phyloP scores from a whole-genome alignment of 345 rosid genomes.

The Combretum micranthum region DNA sequence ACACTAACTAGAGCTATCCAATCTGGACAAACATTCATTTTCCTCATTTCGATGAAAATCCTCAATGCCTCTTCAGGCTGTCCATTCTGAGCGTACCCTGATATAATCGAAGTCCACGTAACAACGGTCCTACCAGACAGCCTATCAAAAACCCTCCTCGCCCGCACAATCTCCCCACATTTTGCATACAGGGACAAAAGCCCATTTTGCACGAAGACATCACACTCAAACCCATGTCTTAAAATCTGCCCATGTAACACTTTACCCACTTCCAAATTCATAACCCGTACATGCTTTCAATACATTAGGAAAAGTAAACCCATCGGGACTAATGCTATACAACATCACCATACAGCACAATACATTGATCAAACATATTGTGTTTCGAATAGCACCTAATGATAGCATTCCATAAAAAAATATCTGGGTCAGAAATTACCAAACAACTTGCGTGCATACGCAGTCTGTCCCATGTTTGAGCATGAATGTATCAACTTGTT shows the following conservation, averaged over 20 bases:
- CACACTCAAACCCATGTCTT: constrained; percentile 37
- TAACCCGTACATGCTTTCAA: constrained; percentile 12
- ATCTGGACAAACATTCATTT: constrained; percentile 9
- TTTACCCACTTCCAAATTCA: constrained; percentile 24
- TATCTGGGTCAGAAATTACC: constrained; percentile 9
- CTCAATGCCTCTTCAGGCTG: constrained; percentile 13
- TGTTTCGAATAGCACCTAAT: constrained; percentile 17
- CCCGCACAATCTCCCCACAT: constrained; percentile 28
- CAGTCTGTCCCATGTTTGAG: constrained; percentile 6
- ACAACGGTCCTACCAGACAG: constrained; percentile 48
- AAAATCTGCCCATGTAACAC: constrained; percentile 47
- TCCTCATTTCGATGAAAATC: constrained; percentile 12
- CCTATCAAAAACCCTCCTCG: constrained; percentile 49
- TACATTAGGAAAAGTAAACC: constrained; percentile 15
- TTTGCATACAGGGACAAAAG: constrained; percentile 31
- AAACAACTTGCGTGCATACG: constrained; percentile 12
- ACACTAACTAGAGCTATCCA: constrained; percentile 19
- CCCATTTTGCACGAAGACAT: constrained; percentile 54
- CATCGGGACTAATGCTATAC: constrained; percentile 8
- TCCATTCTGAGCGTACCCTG: constrained; percentile 37
- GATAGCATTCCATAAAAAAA: constrained; percentile 18
- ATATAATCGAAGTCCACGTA: constrained; percentile 52
- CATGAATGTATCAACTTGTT: constrained; percentile 8
- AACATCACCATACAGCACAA: constrained; percentile 7
- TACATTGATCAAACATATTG: constrained; percentile 5